Evolutionary conservation across 192 early-diverging fungal species (phyloP).

Genomic region (Cladochytrium replicatum): DNA sequence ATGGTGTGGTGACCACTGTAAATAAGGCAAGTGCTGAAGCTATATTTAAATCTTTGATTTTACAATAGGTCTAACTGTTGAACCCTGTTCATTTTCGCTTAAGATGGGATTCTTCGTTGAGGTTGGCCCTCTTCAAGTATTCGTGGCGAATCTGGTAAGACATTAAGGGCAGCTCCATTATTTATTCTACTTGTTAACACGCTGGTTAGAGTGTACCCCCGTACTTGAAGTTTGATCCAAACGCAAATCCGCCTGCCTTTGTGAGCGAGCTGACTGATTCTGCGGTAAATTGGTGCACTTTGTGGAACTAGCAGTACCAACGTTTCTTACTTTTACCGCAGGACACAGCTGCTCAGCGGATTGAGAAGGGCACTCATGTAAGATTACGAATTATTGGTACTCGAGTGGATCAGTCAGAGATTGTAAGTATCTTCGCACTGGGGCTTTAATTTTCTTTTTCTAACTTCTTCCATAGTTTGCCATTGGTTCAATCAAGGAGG

Average conservation of each 20-base stretch:
- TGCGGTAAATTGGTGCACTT: not conserved
- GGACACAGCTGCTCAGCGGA: no score
- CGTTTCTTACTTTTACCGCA: no score
- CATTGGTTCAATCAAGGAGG: slow-evolving; percentile 95
- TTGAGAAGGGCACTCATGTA: slow-evolving; percentile 79
- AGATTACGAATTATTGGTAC: slow-evolving; percentile 85
- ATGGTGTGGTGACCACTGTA: slow-evolving; percentile 75
- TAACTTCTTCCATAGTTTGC: slow-evolving; percentile 52
- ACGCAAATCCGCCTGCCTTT: slow-evolving; percentile 75
- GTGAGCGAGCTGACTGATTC: slow-evolving; percentile 42
- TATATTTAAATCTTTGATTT: not conserved
- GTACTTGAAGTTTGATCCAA: slow-evolving; percentile 85
- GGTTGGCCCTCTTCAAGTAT: slow-evolving; percentile 85
- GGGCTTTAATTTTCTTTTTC: not conserved
- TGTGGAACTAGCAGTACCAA: slow-evolving; percentile 14
- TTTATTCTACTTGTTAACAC: not conserved
- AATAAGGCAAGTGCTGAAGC: slow-evolving; percentile 54
- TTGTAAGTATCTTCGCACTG: slow-evolving; percentile 48
- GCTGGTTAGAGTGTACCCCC: slow-evolving; percentile 63
- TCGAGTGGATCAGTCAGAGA: slow-evolving; percentile 82
- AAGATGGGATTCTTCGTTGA: slow-evolving; percentile 92
- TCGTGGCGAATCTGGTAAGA: slow-evolving; percentile 70
- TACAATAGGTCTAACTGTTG: slow-evolving; percentile 3
- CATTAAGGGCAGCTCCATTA: not conserved
- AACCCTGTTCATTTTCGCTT: not conserved